phyloP scores from a whole-genome alignment of 2,329 filamentous ascomycete genomes.

The Aspergillus pseudonomiae region DNA sequence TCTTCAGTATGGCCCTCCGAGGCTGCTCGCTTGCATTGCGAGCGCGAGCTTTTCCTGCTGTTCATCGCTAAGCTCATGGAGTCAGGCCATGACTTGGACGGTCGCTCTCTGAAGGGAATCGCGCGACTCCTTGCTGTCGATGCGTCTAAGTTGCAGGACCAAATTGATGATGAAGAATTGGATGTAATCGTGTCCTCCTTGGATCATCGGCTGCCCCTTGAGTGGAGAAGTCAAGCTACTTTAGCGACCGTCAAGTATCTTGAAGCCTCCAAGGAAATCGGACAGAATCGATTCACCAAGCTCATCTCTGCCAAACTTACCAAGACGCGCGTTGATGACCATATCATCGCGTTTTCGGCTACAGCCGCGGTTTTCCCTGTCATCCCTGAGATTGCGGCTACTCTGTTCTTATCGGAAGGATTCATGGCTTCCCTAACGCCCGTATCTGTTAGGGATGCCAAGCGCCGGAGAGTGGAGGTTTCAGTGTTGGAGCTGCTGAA shows the following conservation, averaged over 20 bases:
- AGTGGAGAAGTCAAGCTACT: slow-evolving; percentile 78
- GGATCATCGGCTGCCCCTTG: slow-evolving; percentile 76
- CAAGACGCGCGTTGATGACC: slow-evolving; percentile 80
- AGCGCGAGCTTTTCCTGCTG: slow-evolving; percentile 58
- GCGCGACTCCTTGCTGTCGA: slow-evolving; percentile 61
- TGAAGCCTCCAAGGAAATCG: slow-evolving; percentile 72
- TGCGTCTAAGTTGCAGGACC: slow-evolving; percentile 50
- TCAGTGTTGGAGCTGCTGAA: slow-evolving; percentile 88
- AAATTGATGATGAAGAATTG: slow-evolving; percentile 70
- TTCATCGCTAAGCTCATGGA: slow-evolving; percentile 89
- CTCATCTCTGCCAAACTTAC: slow-evolving; percentile 75
- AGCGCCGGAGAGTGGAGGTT: slow-evolving; percentile 82
- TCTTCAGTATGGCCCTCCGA: slow-evolving; percentile 50
- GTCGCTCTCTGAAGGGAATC: slow-evolving; percentile 63
- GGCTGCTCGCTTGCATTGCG: slow-evolving; percentile 46
- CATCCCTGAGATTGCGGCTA: slow-evolving; percentile 71
- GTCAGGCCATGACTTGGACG: slow-evolving; percentile 74
- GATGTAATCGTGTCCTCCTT: slow-evolving; percentile 85
- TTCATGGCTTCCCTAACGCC: slow-evolving; percentile 78
- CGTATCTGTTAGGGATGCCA: slow-evolving; percentile 77
- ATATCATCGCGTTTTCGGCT: slow-evolving; percentile 92
- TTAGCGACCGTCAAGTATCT: slow-evolving; percentile 82
- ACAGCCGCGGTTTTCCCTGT: slow-evolving; percentile 86
- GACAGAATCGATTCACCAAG: slow-evolving; percentile 68
- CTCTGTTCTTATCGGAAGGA: slow-evolving; percentile 84